phyloP scores from a whole-genome alignment of 768 basidiomycete genomes.

The Butyriboletus loyo region DNA sequence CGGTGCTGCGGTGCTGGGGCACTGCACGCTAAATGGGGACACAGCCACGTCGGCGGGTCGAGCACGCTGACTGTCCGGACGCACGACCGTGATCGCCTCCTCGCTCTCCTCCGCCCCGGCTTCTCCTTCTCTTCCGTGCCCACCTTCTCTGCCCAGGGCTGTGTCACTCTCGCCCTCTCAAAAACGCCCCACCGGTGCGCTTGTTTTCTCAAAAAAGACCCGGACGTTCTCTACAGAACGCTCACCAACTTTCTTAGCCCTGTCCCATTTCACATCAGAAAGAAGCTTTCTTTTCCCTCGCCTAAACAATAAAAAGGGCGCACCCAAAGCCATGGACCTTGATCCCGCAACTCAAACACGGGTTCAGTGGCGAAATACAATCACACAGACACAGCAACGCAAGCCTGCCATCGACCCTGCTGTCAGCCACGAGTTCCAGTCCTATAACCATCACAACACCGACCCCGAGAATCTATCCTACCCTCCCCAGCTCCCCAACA shows the following conservation, averaged over 20 bases:
- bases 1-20: conserved; percentile 38
- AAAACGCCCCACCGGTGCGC: conserved; percentile 17
- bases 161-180: conserved; percentile 10
- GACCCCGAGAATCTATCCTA: conserved; percentile 24
- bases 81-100: conserved; percentile 6
- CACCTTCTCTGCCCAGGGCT: conserved; percentile 7
- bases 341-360: conserved; percentile 34
- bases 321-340: conserved; percentile 32
- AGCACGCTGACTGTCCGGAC: conserved; percentile 2
- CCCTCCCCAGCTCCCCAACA: conserved; percentile 29
- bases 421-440: conserved; percentile 33
- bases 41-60: conserved; percentile 32
- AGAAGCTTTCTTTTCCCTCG: conserved; percentile 34
- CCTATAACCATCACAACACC: conserved; percentile 30
- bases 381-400: conserved; percentile 34
- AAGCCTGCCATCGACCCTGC: conserved; percentile 34
- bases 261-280: conserved; percentile 32
- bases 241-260: conserved; percentile 24
- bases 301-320: conserved; percentile 37
- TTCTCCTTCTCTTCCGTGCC: conserved; percentile 8
- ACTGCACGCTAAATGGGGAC: conserved; percentile 32
- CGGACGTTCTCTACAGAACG: conserved; percentile 29
- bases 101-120: conserved; percentile 6
- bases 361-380: conserved; percentile 33
- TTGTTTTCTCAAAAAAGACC: conserved; percentile 15